Conservation (phyloP, 768 basidiomycete genomes). For the Amanita fuliginea region DNA sequence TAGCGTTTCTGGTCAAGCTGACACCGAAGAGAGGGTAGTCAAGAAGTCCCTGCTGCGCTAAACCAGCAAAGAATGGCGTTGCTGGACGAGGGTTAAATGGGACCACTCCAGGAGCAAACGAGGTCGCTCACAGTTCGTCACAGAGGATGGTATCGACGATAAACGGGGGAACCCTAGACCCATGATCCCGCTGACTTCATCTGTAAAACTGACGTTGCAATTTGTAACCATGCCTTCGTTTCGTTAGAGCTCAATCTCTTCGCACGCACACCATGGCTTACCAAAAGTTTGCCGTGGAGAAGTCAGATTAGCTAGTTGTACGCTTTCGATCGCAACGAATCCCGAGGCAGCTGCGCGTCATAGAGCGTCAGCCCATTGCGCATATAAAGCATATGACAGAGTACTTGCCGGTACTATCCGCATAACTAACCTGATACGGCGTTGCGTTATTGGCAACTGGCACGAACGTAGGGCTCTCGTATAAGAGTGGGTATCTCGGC, state of each 20-base stretch:
- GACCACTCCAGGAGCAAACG: not conserved
- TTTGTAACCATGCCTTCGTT: conserved; percentile 44
- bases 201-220: conserved; percentile 50
- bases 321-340: conserved; percentile 57
- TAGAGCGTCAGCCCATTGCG: not conserved
- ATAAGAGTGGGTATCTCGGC: conserved; percentile 63
- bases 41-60: conserved; percentile 53
- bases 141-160: conserved; percentile 40
- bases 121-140: conserved; percentile 34
- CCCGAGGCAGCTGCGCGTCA: conserved; percentile 45
- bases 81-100: conserved; percentile 25
- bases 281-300: conserved; percentile 57
- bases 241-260: not conserved
- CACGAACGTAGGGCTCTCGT: conserved; percentile 54
- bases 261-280: conserved; percentile 18
- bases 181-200: conserved; percentile 60
- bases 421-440: conserved; percentile 46
- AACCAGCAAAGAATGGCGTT: conserved; percentile 52
- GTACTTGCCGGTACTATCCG: conserved; percentile 56
- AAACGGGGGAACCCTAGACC: conserved; percentile 71
- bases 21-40: conserved; percentile 74
- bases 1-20: conserved; percentile 44
- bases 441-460: conserved; percentile 53
- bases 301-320: conserved; percentile 50
- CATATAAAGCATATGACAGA: not conserved